Conservation (phyloP, 2,329 filamentous ascomycete genomes). For the Sclerotinia sclerotiorum region DNA sequence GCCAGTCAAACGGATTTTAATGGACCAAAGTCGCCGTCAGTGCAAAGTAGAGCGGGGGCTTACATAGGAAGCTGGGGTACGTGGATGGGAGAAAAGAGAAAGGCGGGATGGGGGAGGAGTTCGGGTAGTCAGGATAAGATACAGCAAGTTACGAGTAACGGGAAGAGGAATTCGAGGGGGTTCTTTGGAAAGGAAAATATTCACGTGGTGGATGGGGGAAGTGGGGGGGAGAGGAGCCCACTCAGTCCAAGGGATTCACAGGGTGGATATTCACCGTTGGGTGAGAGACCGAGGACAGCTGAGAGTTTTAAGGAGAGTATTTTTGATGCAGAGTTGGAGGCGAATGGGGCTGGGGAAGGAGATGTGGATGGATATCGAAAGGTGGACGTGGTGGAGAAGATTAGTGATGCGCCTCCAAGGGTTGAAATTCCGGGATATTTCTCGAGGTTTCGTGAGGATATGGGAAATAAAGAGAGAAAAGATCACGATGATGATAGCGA, state of each 20-base stretch:
- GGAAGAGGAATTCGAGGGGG: conserved; percentile 27
- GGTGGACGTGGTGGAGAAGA: not conserved
- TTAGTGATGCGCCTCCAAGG: not conserved
- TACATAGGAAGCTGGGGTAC: conserved; percentile 69
- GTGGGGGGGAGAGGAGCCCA: conserved; percentile 37
- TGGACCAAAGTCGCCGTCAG: conserved; percentile 45
- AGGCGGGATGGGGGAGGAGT: conserved; percentile 45
- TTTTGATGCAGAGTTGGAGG: conserved; percentile 38
- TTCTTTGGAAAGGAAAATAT: conserved; percentile 30
- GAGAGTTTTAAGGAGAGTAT: conserved; percentile 39
- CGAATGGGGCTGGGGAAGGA: not conserved
- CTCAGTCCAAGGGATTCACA: conserved; percentile 33
- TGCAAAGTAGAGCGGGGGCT: conserved; percentile 56
- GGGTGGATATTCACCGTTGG: not conserved
- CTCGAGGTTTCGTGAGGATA: not conserved
- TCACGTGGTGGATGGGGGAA: conserved; percentile 25
- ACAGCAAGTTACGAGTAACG: conserved; percentile 58
- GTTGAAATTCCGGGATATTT: not conserved
- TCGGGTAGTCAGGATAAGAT: conserved; percentile 73
- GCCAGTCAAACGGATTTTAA: conserved; percentile 41
- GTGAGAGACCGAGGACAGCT: conserved; percentile 31
- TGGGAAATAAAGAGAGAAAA: not conserved
- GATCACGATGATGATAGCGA: not conserved
- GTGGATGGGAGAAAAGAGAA: conserved; percentile 76
- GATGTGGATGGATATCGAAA: conserved; percentile 6